A percentile compares a stretch with the other conserved stretches of the same genome.
phyloP scores from a whole-genome alignment of 371 early-diverging fungal genomes.

The Chytridiales sp. region DNA sequence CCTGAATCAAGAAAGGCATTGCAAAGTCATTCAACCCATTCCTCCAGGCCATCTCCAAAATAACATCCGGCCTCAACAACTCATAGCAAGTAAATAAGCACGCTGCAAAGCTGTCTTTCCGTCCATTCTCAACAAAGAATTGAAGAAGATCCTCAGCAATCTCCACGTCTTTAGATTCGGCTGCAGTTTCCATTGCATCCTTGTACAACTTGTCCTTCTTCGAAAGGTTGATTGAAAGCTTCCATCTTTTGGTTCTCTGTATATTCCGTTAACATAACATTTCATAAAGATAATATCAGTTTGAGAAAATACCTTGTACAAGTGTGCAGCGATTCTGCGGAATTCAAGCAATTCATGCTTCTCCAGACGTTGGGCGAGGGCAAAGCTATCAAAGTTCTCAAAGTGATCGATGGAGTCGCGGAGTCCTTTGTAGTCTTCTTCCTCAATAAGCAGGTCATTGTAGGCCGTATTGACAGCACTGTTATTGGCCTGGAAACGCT shows the following conservation, averaged over 20 bases:
- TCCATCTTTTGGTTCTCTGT: conserved; percentile 88
- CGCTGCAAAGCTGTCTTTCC: conserved; percentile 91
- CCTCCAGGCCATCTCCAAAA: conserved; percentile 93
- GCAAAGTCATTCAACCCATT: conserved; percentile 84
- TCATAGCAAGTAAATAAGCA: conserved; percentile 91
- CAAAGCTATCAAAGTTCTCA: conserved; percentile 89
- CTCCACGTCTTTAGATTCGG: conserved; percentile 78
- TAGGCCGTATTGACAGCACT: conserved; percentile 86
- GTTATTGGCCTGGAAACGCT: conserved; percentile 61
- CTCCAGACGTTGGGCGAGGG: conserved; percentile 87
- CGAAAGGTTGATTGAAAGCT: conserved; percentile 89
- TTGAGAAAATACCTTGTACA: conserved; percentile 68
- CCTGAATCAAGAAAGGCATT: conserved; percentile 95
- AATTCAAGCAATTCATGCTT: conserved; percentile 95
- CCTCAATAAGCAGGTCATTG: conserved; percentile 94
- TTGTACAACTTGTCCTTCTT: conserved; percentile 94
- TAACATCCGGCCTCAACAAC: conserved; percentile 87
- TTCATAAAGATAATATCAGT: conserved; percentile 1
- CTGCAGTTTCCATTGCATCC: conserved; percentile 97
- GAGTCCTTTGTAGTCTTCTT: conserved; percentile 89
- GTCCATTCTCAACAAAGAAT: conserved; percentile 88
- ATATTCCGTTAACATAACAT: background rate
- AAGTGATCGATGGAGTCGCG: conserved; percentile 89
- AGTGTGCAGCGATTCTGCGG: conserved; percentile 91
- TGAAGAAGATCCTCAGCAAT: conserved; percentile 89